Evolutionary conservation across 2,329 filamentous ascomycete genomes (phyloP).

Genomic region (Phialophora expanda): DNA sequence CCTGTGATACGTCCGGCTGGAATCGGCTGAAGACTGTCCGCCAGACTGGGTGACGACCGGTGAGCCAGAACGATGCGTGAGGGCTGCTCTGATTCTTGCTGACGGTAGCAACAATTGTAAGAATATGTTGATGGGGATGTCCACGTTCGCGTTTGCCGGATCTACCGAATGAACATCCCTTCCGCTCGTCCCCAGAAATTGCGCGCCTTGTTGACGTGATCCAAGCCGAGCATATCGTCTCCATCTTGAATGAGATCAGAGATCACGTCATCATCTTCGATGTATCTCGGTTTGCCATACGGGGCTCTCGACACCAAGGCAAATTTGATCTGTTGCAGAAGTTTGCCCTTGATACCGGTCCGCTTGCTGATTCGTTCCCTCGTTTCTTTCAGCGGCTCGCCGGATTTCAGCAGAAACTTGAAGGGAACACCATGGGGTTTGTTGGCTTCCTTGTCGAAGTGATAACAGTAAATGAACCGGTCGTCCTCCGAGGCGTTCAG

Average conservation of each 20-base stretch:
- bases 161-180: slow-evolving; percentile 63
- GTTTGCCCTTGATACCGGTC: slow-evolving; percentile 95
- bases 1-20: background rate
- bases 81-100: background rate
- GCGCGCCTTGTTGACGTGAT: slow-evolving; percentile 67
- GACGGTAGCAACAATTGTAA: slow-evolving; percentile 4
- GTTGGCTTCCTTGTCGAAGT: slow-evolving; percentile 87
- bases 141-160: slow-evolving; percentile 7
- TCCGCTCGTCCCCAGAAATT: slow-evolving; percentile 66
- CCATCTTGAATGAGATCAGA: slow-evolving; percentile 69
- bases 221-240: slow-evolving; percentile 73
- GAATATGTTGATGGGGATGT: background rate
- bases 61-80: background rate
- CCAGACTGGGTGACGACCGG: background rate
- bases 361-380: slow-evolving; percentile 93
- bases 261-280: slow-evolving; percentile 71
- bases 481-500: slow-evolving; percentile 65
- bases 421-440: slow-evolving; percentile 90
- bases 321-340: slow-evolving; percentile 98
- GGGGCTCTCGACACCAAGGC: slow-evolving; percentile 72
- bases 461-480: slow-evolving; percentile 78
- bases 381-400: slow-evolving; percentile 85
- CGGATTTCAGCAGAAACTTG: slow-evolving; percentile 82
- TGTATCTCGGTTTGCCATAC: slow-evolving; percentile 79
- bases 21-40: background rate